Base-by-base conservation (phyloP, 345 rosid genomes). In the Adansonia digitata region DNA sequence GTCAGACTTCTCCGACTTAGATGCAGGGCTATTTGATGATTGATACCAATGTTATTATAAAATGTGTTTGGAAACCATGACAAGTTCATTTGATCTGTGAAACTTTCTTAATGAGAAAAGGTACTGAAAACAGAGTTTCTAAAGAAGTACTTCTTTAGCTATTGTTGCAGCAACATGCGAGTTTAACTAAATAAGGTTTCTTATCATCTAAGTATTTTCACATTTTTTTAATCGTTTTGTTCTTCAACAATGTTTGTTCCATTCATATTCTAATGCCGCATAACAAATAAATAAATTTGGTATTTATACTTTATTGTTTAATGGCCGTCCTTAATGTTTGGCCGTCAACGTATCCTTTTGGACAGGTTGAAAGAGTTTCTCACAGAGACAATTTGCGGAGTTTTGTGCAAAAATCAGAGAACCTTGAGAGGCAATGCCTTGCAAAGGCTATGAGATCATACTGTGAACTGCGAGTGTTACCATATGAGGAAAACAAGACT, bases 331-430 rank as follows among this genome's bases (percentile, higher is more conserved):
- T 35, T 65, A 63, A 35, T 35, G 27, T 15, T 40, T 51, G 5
- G 27, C 26, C 43, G 39, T 63, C 57, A 27, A 35, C 11, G 6
- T 35, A n/a, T 35, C 9, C 31, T 31, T 13, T 15, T 78, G 80
- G 82, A 80, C 86, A 93, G 99, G 99, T 93, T 72, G 99, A 93
- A 86, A 85, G 94, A 76, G 98, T 95, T 80, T 89, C 94, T 35
- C 98, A 95, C 80, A 79, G 93, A 79, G 99, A 95, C 83, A 93
- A 86, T 72, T 77, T 93, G 82, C 84, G 73, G 59, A 90, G 93
- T 81, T 93, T 92, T 77, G 88, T 90, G 59, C 93, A 83, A 72
- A 95, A 93, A 90, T 95, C 99, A 10, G 97, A 91, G 77, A 92
- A 84, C 78, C 93, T 95, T 1, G 99, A 95, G 89, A 95, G 85